Conservation (phyloP, 2,329 filamentous ascomycete genomes). For the Alternaria sp. region DNA sequence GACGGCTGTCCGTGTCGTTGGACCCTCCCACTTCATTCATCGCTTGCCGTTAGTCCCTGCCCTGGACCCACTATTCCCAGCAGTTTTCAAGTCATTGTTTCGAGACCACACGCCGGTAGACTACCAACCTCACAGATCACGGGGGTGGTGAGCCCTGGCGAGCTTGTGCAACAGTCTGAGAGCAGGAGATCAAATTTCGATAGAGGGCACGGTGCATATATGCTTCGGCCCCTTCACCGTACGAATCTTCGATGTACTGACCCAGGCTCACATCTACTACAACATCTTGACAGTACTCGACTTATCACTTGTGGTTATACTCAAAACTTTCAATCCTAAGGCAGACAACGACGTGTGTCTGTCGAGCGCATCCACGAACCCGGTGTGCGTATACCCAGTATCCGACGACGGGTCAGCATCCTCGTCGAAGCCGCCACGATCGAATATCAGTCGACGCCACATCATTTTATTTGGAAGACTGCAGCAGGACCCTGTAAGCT, state of each 20-base stretch:
- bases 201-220: constrained; percentile 48
- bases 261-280: constrained; percentile 15
- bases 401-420: constrained; percentile 39
- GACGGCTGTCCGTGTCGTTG: constrained; percentile 33
- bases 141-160: constrained; percentile 40
- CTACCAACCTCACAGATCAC: constrained; percentile 45
- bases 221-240: constrained; percentile 40
- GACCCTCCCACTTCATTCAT: constrained; percentile 30
- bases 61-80: constrained; percentile 20
- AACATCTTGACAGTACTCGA: constrained; percentile 5
- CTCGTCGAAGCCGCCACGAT: constrained; percentile 46
- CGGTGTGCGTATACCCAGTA: constrained; percentile 37
- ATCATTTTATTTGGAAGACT: constrained; percentile 41
- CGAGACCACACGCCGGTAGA: constrained; percentile 28
- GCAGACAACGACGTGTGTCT: constrained; percentile 26
- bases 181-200: constrained; percentile 37
- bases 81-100: constrained; percentile 28
- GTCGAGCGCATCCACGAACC: constrained; percentile 35
- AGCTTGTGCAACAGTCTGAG: constrained; percentile 42
- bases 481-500: constrained; percentile 50
- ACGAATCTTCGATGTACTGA: constrained; percentile 16
- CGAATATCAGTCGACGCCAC: constrained; percentile 44
- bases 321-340: constrained; percentile 14
- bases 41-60: constrained; percentile 22
- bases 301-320: constrained; percentile 9